A percentile compares a stretch with the other conserved stretches of the same genome.
These are phyloP conservation scores for Phytophthora sp. DNA, from an alignment of 352 stramenopile genomes.

Conservation along the genomic window DNA sequence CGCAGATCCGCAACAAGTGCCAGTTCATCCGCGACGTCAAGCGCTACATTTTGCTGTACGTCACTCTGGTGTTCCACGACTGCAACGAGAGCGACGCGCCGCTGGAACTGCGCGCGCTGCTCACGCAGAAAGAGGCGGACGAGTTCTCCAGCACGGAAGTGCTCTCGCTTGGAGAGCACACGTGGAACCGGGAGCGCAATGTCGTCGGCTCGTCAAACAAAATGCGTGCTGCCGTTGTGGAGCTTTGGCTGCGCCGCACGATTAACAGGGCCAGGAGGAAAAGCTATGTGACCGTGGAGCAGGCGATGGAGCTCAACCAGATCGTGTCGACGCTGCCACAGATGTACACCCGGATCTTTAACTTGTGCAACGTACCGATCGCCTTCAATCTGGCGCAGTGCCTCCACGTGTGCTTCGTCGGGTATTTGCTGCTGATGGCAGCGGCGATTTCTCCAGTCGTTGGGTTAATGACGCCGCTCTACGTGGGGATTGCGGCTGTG, in stretches of 20 bases:
- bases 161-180: slow-evolving; percentile 43
- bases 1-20: slow-evolving; percentile 49
- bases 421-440: slow-evolving; percentile 49
- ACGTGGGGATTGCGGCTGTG: slow-evolving; percentile 44
- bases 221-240: slow-evolving; percentile 53
- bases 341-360: slow-evolving; percentile 62
- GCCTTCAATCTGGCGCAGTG: slow-evolving; percentile 54
- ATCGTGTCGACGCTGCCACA: slow-evolving; percentile 50
- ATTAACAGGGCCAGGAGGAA: slow-evolving; percentile 48
- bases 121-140: slow-evolving; percentile 47
- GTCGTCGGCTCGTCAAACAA: slow-evolving; percentile 58
- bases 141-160: slow-evolving; percentile 49
- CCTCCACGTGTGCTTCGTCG: slow-evolving; percentile 45
- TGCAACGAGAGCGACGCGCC: slow-evolving; percentile 48
- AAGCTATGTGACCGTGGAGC: slow-evolving; percentile 46
- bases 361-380: slow-evolving; percentile 53
- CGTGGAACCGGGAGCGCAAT: slow-evolving; percentile 51
- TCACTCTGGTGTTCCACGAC: slow-evolving; percentile 65
- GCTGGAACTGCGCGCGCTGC: slow-evolving; percentile 47
- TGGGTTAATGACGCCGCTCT: slow-evolving; percentile 32
- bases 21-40: slow-evolving; percentile 65
- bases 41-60: slow-evolving; percentile 61
- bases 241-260: slow-evolving; percentile 60
- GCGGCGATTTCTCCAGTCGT: slow-evolving; percentile 19
- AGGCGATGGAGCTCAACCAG: slow-evolving; percentile 57